Conservation (phyloP, 108 stramenopile genomes). For the Schizochytrium sp. region DNA sequence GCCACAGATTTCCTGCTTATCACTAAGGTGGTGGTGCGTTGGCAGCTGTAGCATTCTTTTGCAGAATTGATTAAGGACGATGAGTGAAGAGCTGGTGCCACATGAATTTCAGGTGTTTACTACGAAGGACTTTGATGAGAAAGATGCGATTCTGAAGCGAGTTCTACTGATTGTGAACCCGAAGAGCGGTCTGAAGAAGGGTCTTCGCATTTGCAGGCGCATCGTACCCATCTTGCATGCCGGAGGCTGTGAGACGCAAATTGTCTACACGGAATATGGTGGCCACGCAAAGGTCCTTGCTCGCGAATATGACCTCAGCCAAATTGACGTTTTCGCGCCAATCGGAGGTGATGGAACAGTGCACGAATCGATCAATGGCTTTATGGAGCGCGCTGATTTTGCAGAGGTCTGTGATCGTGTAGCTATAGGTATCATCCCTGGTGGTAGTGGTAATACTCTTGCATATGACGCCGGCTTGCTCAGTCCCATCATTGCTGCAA, state of each 20-base stretch:
- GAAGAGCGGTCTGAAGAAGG: slow-evolving; percentile 13
- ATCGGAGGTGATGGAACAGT: slow-evolving; percentile 64
- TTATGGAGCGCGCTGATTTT: slow-evolving; percentile 40
- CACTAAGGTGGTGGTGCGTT: neutral
- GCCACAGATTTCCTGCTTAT: neutral
- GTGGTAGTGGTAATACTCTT: slow-evolving; percentile 60
- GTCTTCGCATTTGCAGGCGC: neutral
- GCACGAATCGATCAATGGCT: slow-evolving; percentile 60
- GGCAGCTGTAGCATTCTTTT: neutral
- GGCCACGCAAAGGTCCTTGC: slow-evolving; percentile 56
- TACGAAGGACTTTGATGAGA: neutral
- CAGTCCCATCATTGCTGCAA: neutral
- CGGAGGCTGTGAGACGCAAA: slow-evolving; percentile 32
- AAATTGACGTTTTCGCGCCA: slow-evolving; percentile 23
- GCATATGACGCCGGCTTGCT: slow-evolving; percentile 9
- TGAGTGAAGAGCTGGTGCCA: neutral
- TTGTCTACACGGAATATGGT: slow-evolving; percentile 45
- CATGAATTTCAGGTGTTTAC: neutral
- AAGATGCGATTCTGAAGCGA: slow-evolving; percentile 19
- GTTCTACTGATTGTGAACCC: slow-evolving; percentile 52
- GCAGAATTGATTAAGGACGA: neutral
- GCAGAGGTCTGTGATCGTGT: neutral
- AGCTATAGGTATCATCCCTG: slow-evolving; percentile 58
- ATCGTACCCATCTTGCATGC: neutral
- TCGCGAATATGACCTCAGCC: slow-evolving; percentile 29